Conservation (phyloP, 208 protist species). For the Trypanosoma caninum region DNA sequence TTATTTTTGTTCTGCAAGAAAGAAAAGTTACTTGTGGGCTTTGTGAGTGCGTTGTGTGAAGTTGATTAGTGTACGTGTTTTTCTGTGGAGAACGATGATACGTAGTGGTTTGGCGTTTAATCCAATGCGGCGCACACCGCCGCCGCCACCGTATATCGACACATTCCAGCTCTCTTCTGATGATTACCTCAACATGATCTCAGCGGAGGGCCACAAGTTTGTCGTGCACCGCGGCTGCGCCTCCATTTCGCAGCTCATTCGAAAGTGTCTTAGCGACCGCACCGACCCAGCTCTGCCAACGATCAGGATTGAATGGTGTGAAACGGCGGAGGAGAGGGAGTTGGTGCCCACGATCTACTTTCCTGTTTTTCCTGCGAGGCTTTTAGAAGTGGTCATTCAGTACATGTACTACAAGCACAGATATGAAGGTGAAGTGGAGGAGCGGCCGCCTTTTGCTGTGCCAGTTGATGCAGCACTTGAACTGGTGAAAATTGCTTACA, state of each 20-base stretch:
- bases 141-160: constrained; percentile 75
- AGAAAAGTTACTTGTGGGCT: too few relatives aligned
- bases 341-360: constrained; percentile 45
- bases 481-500: constrained; percentile 66
- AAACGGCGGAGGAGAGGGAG: not conserved
- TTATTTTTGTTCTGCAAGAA: too few relatives aligned
- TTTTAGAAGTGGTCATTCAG: constrained; percentile 61
- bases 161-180: constrained; percentile 49
- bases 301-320: constrained; percentile 29
- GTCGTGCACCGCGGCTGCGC: constrained; percentile 57
- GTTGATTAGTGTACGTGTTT: too few relatives aligned
- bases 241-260: constrained; percentile 56
- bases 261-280: constrained; percentile 46
- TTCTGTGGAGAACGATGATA: constrained; percentile 28
- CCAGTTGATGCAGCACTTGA: constrained; percentile 53
- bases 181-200: constrained; percentile 50
- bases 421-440: constrained; percentile 56
- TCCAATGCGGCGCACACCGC: constrained; percentile 83
- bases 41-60: too few relatives aligned
- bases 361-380: constrained; percentile 31
- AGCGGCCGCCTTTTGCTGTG: constrained; percentile 59
- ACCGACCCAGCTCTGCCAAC: constrained; percentile 28
- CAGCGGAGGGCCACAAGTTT: constrained; percentile 39
- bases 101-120: constrained; percentile 66
- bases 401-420: constrained; percentile 87